These are phyloP conservation scores for Clavispora vitiphila DNA, from an alignment of 805 yeast species.

Conservation along the genomic window DNA sequence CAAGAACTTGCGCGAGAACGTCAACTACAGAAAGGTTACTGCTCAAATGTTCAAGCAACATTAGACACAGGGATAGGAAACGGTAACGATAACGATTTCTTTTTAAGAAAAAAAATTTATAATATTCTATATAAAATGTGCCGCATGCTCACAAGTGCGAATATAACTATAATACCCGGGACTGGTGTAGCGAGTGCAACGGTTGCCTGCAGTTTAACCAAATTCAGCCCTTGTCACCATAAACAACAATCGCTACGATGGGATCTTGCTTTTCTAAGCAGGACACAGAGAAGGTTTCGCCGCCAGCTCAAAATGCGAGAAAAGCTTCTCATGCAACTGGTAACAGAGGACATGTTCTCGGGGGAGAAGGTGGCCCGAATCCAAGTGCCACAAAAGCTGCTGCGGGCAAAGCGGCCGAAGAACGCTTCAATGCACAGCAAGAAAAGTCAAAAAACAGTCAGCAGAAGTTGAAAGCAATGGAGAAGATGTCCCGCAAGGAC, in stretches of 20 bases:
- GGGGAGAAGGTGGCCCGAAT: conserved; percentile 6
- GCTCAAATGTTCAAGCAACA: conserved; percentile 10
- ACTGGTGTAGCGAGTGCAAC: not conserved
- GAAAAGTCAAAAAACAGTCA: conserved; percentile 23
- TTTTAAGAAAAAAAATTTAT: not conserved
- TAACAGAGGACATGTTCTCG: conserved; percentile 14
- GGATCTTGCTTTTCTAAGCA: conserved; percentile 16
- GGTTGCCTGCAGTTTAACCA: not conserved
- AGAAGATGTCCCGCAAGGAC: conserved; percentile 25
- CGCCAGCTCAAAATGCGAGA: not conserved
- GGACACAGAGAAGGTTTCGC: not conserved
- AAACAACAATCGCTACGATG: conserved; percentile 5
- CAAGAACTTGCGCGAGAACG: conserved; percentile 21
- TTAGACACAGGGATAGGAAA: not conserved
- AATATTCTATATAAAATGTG: not conserved
- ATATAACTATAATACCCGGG: conserved; percentile 1
- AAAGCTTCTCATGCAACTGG: not conserved
- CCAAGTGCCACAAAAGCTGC: conserved; percentile 18
- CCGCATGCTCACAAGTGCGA: not conserved
- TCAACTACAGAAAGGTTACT: conserved; percentile 22
- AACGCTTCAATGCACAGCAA: conserved; percentile 25
- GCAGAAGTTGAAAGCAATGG: conserved; percentile 27
- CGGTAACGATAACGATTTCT: not conserved
- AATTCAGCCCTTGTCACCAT: not conserved
- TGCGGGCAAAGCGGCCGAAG: conserved; percentile 38